Evolutionary conservation across 1,139 yeast species (phyloP).

Genomic region (Nadsonia starkeyi-henricii): DNA sequence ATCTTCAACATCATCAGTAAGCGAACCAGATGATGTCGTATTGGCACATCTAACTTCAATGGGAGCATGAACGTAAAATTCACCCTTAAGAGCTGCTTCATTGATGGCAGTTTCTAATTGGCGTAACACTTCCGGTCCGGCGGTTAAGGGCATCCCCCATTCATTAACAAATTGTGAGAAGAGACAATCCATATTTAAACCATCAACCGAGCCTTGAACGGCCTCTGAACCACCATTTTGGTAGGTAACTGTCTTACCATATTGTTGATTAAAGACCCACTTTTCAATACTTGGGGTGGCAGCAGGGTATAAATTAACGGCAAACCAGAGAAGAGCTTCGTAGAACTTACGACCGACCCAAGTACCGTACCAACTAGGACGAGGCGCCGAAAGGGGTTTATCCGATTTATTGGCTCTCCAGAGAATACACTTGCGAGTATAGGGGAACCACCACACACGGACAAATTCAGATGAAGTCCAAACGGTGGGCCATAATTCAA

Average conservation of each 20-base stretch:
- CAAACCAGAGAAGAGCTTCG: conserved; percentile 62
- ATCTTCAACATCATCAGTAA: conserved; percentile 8
- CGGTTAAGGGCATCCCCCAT: conserved; percentile 81
- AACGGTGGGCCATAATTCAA: conserved; percentile 36
- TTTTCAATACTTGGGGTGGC: conserved; percentile 74
- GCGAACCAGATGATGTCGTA: conserved; percentile 33
- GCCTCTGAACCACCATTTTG: conserved; percentile 49
- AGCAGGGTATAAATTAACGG: conserved; percentile 59
- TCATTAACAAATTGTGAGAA: conserved; percentile 91
- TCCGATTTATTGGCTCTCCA: conserved; percentile 77
- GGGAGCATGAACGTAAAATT: conserved; percentile 85
- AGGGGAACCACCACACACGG: conserved; percentile 97
- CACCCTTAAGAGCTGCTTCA: conserved; percentile 44
- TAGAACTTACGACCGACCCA: conserved; percentile 62
- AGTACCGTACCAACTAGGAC: conserved; percentile 79
- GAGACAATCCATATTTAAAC: conserved; percentile 88
- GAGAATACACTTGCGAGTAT: conserved; percentile 65
- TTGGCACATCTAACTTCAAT: conserved; percentile 90
- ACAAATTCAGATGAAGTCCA: conserved; percentile 90
- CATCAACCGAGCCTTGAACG: conserved; percentile 63
- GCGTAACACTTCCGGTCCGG: conserved; percentile 60
- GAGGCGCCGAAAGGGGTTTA: conserved; percentile 51
- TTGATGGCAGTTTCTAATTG: conserved; percentile 48
- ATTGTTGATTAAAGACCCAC: conserved; percentile 75
- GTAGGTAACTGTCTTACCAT: conserved; percentile 53